Base-by-base conservation (phyloP, 768 basidiomycete species). In the Piloderma croceum region DNA sequence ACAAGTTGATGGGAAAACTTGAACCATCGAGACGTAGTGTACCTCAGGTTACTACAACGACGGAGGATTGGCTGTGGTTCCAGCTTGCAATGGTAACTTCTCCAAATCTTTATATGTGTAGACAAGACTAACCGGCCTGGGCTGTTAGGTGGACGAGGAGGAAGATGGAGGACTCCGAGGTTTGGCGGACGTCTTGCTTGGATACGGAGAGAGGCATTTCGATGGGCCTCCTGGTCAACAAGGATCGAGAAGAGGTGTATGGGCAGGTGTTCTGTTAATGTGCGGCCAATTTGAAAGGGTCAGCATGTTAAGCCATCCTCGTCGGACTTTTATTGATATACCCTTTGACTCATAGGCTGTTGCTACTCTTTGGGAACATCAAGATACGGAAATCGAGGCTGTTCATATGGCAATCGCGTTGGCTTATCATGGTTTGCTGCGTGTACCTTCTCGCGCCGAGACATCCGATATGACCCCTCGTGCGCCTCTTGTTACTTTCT, bases 61-160 rank as follows among this genome's bases (percentile, higher is more conserved):
- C 90, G 2, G 96, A 97, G 58, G 96, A 99, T 61, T 99, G 94
- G 94, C 69, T 97, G 24, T 99, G 94, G 94, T 83, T 93, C 69
- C 93, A 99, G 64, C 73, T 98, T 11, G 74, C 83, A 1, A 85
- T 97, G 78, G 87, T 81, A 35, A 22, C 10, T 29, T n/a, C n/a
- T n/a, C n/a, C n/a, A n/a, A n/a, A n/a, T n/a, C n/a, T n/a, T n/a
- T n/a, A n/a, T n/a, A n/a, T n/a, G 66, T 47, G 6, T 4, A 11
- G 25, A 41, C 24, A 13, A 21, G 24, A 34, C 18, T 36, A 12
- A 52, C 24, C 35, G 4, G 42, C 38, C 6, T 46, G 15, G 21
- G 22, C 43, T 11, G 25, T 13, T 46, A 85, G 83, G 74, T 86
- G 17, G 86, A 90, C 44, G 87, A 90, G 54, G 83, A 89, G 22